Base-by-base conservation (phyloP, 1,284 basidiomycete genomes). In the Sporisorium sorghi region DNA sequence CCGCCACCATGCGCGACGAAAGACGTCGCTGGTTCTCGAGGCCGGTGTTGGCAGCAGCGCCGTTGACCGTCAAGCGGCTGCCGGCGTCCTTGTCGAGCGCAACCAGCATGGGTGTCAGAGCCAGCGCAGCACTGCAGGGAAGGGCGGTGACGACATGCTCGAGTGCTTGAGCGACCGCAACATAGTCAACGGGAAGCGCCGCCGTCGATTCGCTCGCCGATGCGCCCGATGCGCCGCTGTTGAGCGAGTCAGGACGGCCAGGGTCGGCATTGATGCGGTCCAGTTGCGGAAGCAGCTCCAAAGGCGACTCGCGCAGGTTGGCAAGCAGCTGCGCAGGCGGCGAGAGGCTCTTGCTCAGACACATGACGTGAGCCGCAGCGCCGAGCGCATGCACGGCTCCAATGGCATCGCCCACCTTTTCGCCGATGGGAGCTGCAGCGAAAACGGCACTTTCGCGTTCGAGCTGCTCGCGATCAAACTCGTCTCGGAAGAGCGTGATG, bases 41-140 rank as follows among this genome's bases (percentile, higher is more conserved):
- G 8, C 58, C 66, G 3, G 70, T 62, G 37, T 52, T 56, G 46
- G 30, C 30, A 49, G 84, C 43, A 14, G 54, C 57, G 14, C 68
- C 73, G 37, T 76, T 56, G 28, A 67, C 65, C 2, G 87, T 79
- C 39, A 88, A 61, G 79, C 85, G 75, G 78, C 85, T 71, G 7
- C 84, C 83, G 2, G 88, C 87, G 37, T 89, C 88, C 7, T 82
- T 85, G 74, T 93, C 90, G 40, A 97, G 85, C 0, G 92, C 90
- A 32, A 93, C 83, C 39, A 98, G 85, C 91, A 96, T 94, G 1
- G 95, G 94, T 33, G 93, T 86, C 30, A 92, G 90, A 0, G 91
- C 90, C 21, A 94, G 85, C 37, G 96, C 81, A 1, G 91, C 91
- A 24, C 91, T 88, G 28, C 91, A 86, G 0, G 94, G 93, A 17